phyloP scores from a whole-genome alignment of 2,329 filamentous ascomycete genomes.

The Aspergillus alliaceus region DNA sequence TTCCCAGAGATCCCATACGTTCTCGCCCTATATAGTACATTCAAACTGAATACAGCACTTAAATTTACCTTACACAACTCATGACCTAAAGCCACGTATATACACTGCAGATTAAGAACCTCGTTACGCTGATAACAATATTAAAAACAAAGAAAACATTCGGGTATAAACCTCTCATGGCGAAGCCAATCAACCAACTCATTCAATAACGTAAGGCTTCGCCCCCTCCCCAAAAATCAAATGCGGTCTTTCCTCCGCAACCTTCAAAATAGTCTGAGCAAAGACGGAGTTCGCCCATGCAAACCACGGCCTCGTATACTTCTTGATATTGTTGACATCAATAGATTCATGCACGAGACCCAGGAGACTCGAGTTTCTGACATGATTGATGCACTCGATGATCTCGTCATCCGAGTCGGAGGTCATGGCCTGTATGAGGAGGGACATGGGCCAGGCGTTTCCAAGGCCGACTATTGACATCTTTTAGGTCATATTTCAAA shows the following conservation, averaged over 20 bases:
- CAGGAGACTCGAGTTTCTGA: conserved; percentile 71
- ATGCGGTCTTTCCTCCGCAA: conserved; percentile 85
- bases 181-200: background rate
- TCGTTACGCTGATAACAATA: background rate
- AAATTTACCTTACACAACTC: no score
- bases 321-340: conserved; percentile 67
- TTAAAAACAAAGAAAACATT: background rate
- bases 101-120: no score
- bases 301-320: conserved; percentile 92
- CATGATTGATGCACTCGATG: conserved; percentile 65
- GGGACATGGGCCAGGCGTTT: conserved; percentile 96
- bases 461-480: conserved; percentile 71
- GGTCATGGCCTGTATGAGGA: conserved; percentile 89
- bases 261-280: conserved; percentile 83
- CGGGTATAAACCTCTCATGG: no score
- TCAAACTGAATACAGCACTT: no score
- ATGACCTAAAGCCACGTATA: no score
- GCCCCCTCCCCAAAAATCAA: conserved; percentile 71
- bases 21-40: no score
- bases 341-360: conserved; percentile 92
- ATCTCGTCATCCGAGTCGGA: conserved; percentile 81
- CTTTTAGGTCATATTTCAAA: no score
- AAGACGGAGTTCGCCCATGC: conserved; percentile 98
- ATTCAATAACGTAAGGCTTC: conserved; percentile 29
- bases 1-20: no score